Evolutionary conservation across 208 protist species (phyloP), one percentile per base, ranked within the genome.

Genomic region (Spongospora subterranea): DNA sequence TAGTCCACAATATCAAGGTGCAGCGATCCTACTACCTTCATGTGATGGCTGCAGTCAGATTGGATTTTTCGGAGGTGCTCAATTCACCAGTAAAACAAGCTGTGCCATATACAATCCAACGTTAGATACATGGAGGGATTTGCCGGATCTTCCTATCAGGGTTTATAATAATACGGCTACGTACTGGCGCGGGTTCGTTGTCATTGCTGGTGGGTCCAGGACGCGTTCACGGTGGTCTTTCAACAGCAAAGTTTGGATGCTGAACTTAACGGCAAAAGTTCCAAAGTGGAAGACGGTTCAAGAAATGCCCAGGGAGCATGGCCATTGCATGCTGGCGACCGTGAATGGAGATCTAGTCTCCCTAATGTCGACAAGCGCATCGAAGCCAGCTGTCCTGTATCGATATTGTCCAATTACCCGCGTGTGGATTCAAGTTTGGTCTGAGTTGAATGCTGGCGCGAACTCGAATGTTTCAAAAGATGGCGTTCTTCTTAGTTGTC

Each of bases 391-490:
- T 60, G 50, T 60, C 24, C 24, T 60, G 24, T 60, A 60, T 60
- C 50, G 50, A 60, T 60, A 60, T 60, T 60, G 13, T 60, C 50
- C 50, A 29, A 24, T 24, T 29, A 24, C 6, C 50, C 24, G 24
- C 50, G 24, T 24, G 6, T 60, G 50, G 50, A 24, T 60, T 24
- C 50, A 60, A 24, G 13, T 60, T 24, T 60, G 50, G 50, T 29
- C 6, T 24, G 50, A 60, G 24, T 6, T 60, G 13, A 60, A 60
- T 24, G 50, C 50, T 60, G 24, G 50, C 50, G 50, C 50, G 50
- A 60, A 60, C 24, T 60, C 50, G 50, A 60, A 60, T 60, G 50
- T 60, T 60, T 60, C 50, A 60, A 60, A 60, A 24, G 50, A 60
- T 60, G 50, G 50, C 13, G 6, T 60, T 60, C 24, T 60, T 6